Evolutionary conservation across 75 land plant species (phyloP).

Genomic region (Sequoia sempervirens): DNA sequence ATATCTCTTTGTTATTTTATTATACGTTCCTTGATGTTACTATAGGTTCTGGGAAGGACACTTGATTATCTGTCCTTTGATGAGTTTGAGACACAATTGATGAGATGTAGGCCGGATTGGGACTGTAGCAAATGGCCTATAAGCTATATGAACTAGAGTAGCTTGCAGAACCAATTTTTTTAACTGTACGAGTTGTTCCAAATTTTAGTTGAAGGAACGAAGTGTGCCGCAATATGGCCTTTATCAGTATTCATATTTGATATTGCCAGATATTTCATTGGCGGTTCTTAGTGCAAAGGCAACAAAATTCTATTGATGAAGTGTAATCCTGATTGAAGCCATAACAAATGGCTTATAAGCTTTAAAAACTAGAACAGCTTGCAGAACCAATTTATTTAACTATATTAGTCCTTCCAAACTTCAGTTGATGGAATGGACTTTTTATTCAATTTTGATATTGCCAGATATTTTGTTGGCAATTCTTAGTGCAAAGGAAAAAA

Average conservation of each 20-base stretch:
- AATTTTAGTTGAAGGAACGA: not conserved
- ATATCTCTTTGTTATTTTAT: too few species aligned
- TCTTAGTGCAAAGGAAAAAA: not conserved
- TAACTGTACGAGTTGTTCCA: not conserved
- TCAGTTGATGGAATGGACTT: not conserved
- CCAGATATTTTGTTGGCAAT: not conserved
- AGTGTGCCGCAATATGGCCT: not conserved
- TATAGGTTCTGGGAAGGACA: not conserved
- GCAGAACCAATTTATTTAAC: not conserved
- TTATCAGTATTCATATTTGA: not conserved
- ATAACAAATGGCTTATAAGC: not conserved
- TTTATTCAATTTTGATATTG: not conserved
- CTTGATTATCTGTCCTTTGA: not conserved
- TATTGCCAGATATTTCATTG: not conserved
- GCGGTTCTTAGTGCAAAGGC: not conserved
- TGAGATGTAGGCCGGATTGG: not conserved
- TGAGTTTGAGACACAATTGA: not conserved
- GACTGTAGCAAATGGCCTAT: not conserved
- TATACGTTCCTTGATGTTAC: not conserved
- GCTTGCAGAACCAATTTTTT: not conserved
- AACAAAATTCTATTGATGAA: not conserved
- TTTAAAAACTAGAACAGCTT: not conserved
- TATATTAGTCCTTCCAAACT: not conserved
- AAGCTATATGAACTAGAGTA: not conserved
- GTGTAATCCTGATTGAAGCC: not conserved